phyloP scores from a whole-genome alignment of 1,284 basidiomycete genomes.

The Cryptococcus floricola region DNA sequence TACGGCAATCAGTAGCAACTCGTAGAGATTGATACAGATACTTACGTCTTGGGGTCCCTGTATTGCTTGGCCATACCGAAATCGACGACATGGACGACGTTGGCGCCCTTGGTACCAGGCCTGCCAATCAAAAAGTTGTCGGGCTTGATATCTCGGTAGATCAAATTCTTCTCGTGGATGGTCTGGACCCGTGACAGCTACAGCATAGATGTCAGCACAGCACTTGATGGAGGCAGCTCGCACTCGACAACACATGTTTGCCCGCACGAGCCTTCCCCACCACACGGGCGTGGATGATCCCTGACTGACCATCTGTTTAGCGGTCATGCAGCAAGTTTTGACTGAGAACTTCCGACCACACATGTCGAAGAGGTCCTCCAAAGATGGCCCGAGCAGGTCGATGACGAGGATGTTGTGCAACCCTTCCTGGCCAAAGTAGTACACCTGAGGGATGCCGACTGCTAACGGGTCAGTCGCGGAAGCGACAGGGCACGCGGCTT shows the following conservation, averaged over 20 bases:
- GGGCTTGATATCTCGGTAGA: constrained; percentile 96
- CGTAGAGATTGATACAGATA: background rate
- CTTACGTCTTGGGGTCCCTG: constrained; percentile 80
- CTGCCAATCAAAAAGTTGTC: constrained; percentile 95
- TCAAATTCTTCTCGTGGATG: constrained; percentile 94
- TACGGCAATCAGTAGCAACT: background rate
- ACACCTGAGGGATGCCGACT: constrained; percentile 91
- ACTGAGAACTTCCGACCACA: constrained; percentile 89
- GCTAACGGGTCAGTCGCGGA: constrained; percentile 10
- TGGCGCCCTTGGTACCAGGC: constrained; percentile 79
- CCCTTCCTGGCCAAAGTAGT: constrained; percentile 97
- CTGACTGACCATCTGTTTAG: constrained; percentile 81
- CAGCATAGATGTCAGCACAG: background rate
- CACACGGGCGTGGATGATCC: background rate
- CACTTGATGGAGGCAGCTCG: background rate
- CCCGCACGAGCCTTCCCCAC: background rate
- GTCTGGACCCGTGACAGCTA: constrained; percentile 86
- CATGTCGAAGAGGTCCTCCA: constrained; percentile 96
- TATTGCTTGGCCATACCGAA: constrained; percentile 99
- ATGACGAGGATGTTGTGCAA: constrained; percentile 96
- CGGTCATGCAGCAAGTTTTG: constrained; percentile 96
- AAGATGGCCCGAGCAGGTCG: constrained; percentile 84
- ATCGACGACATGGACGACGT: constrained; percentile 81
- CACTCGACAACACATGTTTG: background rate
- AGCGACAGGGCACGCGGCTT: constrained; percentile 6